Evolutionary conservation across 345 rosid species (phyloP).

Genomic region (Gossypium stocksii): DNA sequence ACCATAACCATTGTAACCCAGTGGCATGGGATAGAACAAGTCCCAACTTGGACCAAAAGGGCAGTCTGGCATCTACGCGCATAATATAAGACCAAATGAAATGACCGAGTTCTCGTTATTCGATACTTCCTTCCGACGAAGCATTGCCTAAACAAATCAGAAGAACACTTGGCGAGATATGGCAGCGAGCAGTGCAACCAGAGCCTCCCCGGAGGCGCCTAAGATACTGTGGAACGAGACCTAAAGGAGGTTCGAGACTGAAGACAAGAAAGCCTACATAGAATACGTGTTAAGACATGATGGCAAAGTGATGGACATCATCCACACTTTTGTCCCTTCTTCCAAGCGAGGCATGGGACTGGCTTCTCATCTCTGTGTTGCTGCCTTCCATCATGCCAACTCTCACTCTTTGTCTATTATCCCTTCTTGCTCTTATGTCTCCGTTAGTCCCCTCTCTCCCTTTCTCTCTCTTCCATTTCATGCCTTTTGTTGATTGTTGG

Average conservation of each 20-base stretch:
- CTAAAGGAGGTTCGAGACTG: conserved; percentile 64
- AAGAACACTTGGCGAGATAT: background rate
- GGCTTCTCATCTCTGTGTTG: conserved; percentile 78
- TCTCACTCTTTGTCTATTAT: conserved; percentile 55
- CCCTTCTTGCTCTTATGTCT: conserved; percentile 87
- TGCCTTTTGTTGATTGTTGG: background rate
- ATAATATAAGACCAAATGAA: background rate
- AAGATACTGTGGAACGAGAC: conserved; percentile 60
- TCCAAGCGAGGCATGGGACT: conserved; percentile 79
- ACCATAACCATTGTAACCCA: too few relatives aligned
- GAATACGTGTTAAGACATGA: conserved; percentile 54
- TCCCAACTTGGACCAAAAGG: background rate
- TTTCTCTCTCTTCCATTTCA: background rate
- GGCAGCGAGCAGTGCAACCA: conserved; percentile 23
- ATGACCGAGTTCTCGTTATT: background rate
- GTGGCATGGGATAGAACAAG: background rate
- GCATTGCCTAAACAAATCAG: background rate
- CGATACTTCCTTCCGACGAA: background rate
- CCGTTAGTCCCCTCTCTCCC: conserved; percentile 33
- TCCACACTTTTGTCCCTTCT: conserved; percentile 75
- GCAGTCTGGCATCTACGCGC: background rate
- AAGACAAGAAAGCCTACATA: conserved; percentile 71
- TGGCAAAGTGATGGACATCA: conserved; percentile 64
- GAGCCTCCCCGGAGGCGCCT: conserved; percentile 28
- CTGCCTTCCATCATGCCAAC: conserved; percentile 71